Conservation (phyloP, 345 rosid genomes). For the Acer yangbiense region DNA sequence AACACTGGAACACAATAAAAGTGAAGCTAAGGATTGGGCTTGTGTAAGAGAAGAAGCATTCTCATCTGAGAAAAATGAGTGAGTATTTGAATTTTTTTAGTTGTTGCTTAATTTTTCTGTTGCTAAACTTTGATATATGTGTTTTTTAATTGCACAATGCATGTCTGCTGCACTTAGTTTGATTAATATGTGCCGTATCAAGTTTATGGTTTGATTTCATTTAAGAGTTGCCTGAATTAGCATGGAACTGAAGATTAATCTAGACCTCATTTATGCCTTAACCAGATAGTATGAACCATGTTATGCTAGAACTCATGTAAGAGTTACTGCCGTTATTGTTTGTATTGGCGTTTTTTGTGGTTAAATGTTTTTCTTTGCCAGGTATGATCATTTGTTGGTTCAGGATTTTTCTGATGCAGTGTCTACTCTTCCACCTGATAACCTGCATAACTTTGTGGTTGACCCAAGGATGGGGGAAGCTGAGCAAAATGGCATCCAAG, state of each 20-base stretch:
- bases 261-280: background rate
- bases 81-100: constrained; percentile 29
- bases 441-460: constrained; percentile 74
- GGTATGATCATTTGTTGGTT: constrained; percentile 67
- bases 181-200: background rate
- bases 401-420: constrained; percentile 78
- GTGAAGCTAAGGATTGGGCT: constrained; percentile 72
- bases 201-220: background rate
- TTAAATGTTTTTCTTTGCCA: constrained; percentile 18
- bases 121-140: background rate
- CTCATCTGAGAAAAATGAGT: constrained; percentile 82
- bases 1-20: constrained; percentile 50
- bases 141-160: constrained; percentile 5
- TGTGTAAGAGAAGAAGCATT: constrained; percentile 81
- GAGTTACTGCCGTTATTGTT: background rate
- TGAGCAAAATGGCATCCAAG: constrained; percentile 35
- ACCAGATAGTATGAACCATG: background rate
- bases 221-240: background rate
- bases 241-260: constrained; percentile 5
- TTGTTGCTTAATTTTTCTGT: constrained; percentile 10
- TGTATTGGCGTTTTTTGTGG: constrained; percentile 7
- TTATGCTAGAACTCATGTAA: background rate
- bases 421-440: constrained; percentile 79
- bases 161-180: background rate
- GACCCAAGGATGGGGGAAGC: constrained; percentile 56